These are phyloP conservation scores for Colletotrichum sojae DNA, from an alignment of 2,329 filamentous ascomycete species.

Conservation along the genomic window DNA sequence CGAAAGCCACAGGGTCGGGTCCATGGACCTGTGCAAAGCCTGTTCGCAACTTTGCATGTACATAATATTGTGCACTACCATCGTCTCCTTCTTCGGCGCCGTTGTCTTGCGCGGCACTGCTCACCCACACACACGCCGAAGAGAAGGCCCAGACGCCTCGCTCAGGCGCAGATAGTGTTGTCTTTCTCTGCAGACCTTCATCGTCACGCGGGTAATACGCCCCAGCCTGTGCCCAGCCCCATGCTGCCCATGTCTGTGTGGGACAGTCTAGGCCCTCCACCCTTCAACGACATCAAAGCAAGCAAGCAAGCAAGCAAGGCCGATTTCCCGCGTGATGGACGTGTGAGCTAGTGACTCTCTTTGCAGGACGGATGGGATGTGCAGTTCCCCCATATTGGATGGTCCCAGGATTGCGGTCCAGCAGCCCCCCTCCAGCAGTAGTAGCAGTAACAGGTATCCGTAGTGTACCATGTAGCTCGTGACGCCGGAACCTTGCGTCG, in stretches of 20 bases:
- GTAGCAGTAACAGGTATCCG: no score
- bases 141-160: slow-evolving; percentile 16
- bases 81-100: background rate
- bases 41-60: slow-evolving; percentile 23
- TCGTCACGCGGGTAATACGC: background rate
- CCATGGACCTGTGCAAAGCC: slow-evolving; percentile 23
- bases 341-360: background rate
- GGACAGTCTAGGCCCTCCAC: background rate
- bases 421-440: background rate
- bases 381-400: slow-evolving; percentile 12
- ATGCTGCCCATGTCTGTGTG: background rate
- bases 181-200: background rate
- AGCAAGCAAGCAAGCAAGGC: background rate
- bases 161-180: slow-evolving; percentile 1
- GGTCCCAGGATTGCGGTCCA: slow-evolving; percentile 15
- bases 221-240: background rate
- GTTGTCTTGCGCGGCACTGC: background rate
- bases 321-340: background rate
- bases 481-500: no score
- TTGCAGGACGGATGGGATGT: slow-evolving; percentile 10
- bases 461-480: no score
- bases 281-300: slow-evolving; percentile 9
- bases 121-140: background rate
- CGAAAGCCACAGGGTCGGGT: slow-evolving; percentile 39
- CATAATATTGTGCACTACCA: no score